A percentile compares a stretch with the other conserved stretches of the same genome.
These are phyloP conservation scores for Ceratobasidium sp. DNA, from an alignment of 1,284 basidiomycete species.

Conservation along the genomic window DNA sequence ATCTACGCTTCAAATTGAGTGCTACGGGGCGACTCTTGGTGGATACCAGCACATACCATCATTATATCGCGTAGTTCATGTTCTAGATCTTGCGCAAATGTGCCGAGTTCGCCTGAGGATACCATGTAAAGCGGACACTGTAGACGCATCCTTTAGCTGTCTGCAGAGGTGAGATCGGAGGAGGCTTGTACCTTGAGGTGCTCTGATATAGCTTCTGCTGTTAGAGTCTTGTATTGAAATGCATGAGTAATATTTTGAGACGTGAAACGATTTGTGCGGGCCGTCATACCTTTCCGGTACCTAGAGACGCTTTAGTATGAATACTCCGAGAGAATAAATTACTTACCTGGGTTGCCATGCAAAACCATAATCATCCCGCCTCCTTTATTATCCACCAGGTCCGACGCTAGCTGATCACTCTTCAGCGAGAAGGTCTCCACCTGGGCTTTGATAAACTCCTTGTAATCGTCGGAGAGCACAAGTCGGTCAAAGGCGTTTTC, in stretches of 20 bases:
- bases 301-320: background rate
- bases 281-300: slow-evolving; percentile 16
- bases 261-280: too few species aligned
- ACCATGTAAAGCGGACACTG: slow-evolving; percentile 32
- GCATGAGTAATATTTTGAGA: too few species aligned
- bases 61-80: slow-evolving; percentile 11
- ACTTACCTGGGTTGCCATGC: slow-evolving; percentile 29
- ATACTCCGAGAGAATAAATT: background rate
- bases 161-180: background rate
- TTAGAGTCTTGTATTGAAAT: slow-evolving; percentile 3
- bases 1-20: slow-evolving; percentile 2
- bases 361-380: slow-evolving; percentile 22
- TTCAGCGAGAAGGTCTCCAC: slow-evolving; percentile 1
- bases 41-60: background rate
- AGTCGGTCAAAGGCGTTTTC: slow-evolving; percentile 31
- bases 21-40: background rate
- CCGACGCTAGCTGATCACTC: slow-evolving; percentile 5
- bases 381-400: slow-evolving; percentile 17
- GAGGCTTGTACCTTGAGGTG: slow-evolving; percentile 3
- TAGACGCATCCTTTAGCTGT: too few species aligned
- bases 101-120: slow-evolving; percentile 11
- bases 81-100: background rate
- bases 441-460: slow-evolving; percentile 29
- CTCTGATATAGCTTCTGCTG: slow-evolving; percentile 34
- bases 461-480: slow-evolving; percentile 24